Percentiles rank a stretch among this genome's conserved stretches.
phyloP scores from a whole-genome alignment of 345 rosid genomes.

The Erysimum cheiranthoides region DNA sequence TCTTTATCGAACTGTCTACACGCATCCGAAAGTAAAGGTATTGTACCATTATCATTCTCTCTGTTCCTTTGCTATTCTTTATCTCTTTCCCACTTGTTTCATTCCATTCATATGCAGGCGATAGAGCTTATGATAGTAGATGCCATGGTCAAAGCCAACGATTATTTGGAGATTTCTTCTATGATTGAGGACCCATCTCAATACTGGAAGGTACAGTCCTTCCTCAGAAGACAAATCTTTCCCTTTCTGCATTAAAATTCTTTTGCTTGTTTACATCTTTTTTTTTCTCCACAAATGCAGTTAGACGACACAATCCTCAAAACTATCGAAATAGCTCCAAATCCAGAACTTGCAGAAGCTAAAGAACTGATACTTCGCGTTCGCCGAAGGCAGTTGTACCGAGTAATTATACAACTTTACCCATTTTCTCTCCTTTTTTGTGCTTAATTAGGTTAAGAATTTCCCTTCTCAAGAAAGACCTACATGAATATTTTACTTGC shows the following conservation, averaged over 20 bases:
- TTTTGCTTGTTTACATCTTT: not conserved
- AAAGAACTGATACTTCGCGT: constrained; percentile 81
- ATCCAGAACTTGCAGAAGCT: constrained; percentile 75
- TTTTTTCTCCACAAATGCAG: constrained; percentile 51
- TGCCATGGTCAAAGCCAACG: constrained; percentile 82
- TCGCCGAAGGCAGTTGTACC: constrained; percentile 84
- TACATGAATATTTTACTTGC: constrained; percentile 40
- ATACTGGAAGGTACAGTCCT: constrained; percentile 83
- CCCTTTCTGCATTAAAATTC: not conserved
- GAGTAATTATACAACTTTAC: constrained; percentile 53
- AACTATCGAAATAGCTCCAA: constrained; percentile 80
- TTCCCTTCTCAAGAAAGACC: not conserved
- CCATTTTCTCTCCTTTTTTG: not conserved
- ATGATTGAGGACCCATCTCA: constrained; percentile 72
- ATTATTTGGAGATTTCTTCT: constrained; percentile 65
- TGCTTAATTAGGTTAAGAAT: not conserved
- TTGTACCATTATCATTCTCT: not conserved
- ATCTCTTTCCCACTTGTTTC: constrained; percentile 7
- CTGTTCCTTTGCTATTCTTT: not conserved
- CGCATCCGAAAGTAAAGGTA: constrained; percentile 97
- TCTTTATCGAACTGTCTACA: constrained; percentile 89
- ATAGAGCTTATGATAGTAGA: constrained; percentile 91
- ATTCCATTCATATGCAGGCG: constrained; percentile 59
- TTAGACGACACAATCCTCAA: constrained; percentile 86
- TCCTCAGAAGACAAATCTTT: constrained; percentile 6